Base-by-base conservation (phyloP, 164 flowering plant genomes). In the Macadamia integrifolia region DNA sequence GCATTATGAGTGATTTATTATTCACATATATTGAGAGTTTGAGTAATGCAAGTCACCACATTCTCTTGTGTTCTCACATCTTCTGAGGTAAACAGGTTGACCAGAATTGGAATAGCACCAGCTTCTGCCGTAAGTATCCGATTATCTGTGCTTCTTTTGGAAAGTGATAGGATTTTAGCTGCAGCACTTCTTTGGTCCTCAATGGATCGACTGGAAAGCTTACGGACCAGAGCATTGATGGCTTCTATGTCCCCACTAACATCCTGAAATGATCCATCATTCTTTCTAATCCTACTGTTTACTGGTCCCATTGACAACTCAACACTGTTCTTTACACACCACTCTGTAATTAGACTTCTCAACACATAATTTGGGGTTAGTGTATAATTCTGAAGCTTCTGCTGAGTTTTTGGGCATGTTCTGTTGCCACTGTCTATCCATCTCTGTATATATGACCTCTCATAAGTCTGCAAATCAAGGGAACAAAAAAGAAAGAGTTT, bases 321-420 rank as follows among this genome's bases (percentile, higher is more conserved):
- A 61, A 87, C 67, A n/a, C 88, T 79, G 80, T 93, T 66, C 60
- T 70, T 72, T 10, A 67, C 72, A 73, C 98, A 93, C 96, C 96
- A 93, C 59, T 85, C 93, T 29, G 75, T 49, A 31, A 93, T 88
- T 60, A 93, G 76, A 68, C 94, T 93, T 79, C 96, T 83, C 69
- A 93, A 60, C 9, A 86, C 98, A 66, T 87, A 85, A 68, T 93
- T 93, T 55, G 98, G 89, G 11, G 97, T 91, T 6, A 93, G 80
- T 1, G 87, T 86, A 10, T 81, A 72, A 71, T 93, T 71, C 23
- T 79, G 71, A 30, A 93, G 96, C 77, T 75, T 86, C 72, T 87
- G 97, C 76, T 83, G 96, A 48, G 98, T 93, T 79, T 91, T 93
- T 13, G 98, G 98, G 67, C 98, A 93, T 59, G 97, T 87, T 59